Percentiles rank a stretch among this genome's conserved stretches.
phyloP scores from a whole-genome alignment of 371 early-diverging fungal species.

The Syncephalastrum racemosum region DNA sequence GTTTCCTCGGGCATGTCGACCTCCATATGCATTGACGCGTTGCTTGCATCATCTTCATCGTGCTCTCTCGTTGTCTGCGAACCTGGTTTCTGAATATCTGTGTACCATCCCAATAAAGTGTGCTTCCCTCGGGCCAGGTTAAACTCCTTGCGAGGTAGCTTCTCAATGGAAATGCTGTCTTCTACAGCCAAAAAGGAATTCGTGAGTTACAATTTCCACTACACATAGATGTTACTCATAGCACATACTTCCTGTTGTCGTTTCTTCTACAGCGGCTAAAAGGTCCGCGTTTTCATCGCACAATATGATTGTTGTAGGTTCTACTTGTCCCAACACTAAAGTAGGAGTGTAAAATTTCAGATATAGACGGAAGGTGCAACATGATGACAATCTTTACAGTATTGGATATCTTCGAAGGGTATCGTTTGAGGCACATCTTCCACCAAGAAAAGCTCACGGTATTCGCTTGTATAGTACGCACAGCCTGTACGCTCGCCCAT shows the following conservation, averaged over 20 bases:
- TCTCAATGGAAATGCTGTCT: conserved; percentile 30
- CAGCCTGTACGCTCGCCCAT: conserved; percentile 38
- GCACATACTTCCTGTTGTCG: no score
- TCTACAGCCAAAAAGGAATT: conserved; percentile 3
- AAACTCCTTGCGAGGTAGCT: conserved; percentile 56
- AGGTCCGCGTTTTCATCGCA: conserved; percentile 38
- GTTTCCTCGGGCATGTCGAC: background rate
- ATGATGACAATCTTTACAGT: conserved; percentile 27
- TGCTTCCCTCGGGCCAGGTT: conserved; percentile 46
- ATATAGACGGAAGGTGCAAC: background rate
- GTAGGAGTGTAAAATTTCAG: background rate
- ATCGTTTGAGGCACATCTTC: conserved; percentile 53
- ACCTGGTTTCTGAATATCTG: no score
- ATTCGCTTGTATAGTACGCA: conserved; percentile 45
- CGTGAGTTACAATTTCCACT: background rate
- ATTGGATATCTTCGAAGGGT: conserved; percentile 29
- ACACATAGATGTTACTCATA: background rate
- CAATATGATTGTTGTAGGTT: conserved; percentile 33
- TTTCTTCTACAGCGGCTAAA: background rate
- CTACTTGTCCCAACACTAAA: conserved; percentile 20
- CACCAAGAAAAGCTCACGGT: conserved; percentile 52
- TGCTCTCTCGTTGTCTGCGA: no score
- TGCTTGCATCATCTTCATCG: no score
- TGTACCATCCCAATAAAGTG: conserved; percentile 21
- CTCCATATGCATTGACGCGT: background rate